These are phyloP conservation scores for Camellia oleifera DNA, from an alignment of 179 eudicot species.

Conservation along the genomic window DNA sequence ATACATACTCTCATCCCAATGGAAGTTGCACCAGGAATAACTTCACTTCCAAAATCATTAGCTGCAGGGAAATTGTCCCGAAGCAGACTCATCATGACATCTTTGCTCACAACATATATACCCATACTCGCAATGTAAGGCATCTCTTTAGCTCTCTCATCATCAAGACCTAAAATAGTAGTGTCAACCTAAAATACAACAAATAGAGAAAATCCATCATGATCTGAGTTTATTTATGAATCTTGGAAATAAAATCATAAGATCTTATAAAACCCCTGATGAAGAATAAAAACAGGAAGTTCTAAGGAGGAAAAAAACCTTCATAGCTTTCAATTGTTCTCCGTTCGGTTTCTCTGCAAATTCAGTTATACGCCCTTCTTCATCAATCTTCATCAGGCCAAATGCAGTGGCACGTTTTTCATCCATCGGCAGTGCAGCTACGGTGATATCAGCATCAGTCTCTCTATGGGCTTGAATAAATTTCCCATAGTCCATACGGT, in stretches of 20 bases:
- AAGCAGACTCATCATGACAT: constrained; percentile 81
- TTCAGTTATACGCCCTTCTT: constrained; percentile 88
- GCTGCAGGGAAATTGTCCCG: constrained; percentile 83
- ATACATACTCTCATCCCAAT: constrained; percentile 74
- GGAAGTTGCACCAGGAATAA: constrained; percentile 93
- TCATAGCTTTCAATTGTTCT: constrained; percentile 89
- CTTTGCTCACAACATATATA: constrained; percentile 93
- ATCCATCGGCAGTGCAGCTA: constrained; percentile 96
- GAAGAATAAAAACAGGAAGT: neutral
- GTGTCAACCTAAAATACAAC: constrained; percentile 71
- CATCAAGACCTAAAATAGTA: constrained; percentile 88
- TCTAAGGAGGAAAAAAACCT: constrained; percentile 34
- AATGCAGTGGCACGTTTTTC: constrained; percentile 95
- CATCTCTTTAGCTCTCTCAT: constrained; percentile 97
- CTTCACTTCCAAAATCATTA: constrained; percentile 98
- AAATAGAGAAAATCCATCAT: constrained; percentile 11
- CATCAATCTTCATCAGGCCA: constrained; percentile 96
- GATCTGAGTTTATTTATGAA: neutral
- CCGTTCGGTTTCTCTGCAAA: constrained; percentile 98
- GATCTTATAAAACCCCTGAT: neutral
- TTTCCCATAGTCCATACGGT: constrained; percentile 94
- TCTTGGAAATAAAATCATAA: neutral
- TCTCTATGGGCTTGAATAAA: constrained; percentile 97
- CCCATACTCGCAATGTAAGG: constrained; percentile 99
- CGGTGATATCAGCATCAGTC: constrained; percentile 97